Evolutionary conservation across 164 flowering plant genomes (phyloP).

Genomic region (Magnolia kwangsiensis): DNA sequence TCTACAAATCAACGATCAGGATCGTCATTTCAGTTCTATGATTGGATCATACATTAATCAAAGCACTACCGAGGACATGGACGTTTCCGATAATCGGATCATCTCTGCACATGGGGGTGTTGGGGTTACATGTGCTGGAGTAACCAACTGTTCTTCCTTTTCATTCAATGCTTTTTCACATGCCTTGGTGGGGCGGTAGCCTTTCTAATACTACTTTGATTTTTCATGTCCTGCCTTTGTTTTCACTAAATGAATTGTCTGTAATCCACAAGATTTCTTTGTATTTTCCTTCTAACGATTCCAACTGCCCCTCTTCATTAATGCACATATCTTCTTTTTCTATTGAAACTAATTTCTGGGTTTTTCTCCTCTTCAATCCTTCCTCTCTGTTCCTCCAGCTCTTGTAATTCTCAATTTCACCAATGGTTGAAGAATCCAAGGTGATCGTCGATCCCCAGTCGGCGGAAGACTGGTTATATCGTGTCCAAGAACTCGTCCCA

Average conservation of each 20-base stretch:
- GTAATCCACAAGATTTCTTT: conserved; percentile 9
- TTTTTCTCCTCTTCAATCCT: conserved; percentile 1
- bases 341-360: conserved; percentile 7
- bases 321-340: conserved; percentile 8
- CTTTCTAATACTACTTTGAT: neutral
- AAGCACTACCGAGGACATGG: too few species aligned
- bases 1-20: neutral
- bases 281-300: conserved; percentile 24
- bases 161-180: neutral
- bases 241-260: conserved; percentile 12
- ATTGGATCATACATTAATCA: too few species aligned
- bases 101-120: too few species aligned
- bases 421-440: conserved; percentile 59
- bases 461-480: conserved; percentile 57
- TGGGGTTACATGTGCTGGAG: neutral
- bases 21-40: neutral
- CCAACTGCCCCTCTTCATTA: conserved; percentile 44
- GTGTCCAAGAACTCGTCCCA: conserved; percentile 64
- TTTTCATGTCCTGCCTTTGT: neutral
- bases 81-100: too few species aligned
- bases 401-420: conserved; percentile 13
- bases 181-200: neutral
- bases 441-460: conserved; percentile 20
- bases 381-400: conserved; percentile 5
- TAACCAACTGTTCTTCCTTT: neutral